Percentiles rank a stretch among this genome's conserved stretches.
These are phyloP conservation scores for Cryoendolithus antarcticus DNA, from an alignment of 2,329 filamentous ascomycete genomes.

Conservation along the genomic window DNA sequence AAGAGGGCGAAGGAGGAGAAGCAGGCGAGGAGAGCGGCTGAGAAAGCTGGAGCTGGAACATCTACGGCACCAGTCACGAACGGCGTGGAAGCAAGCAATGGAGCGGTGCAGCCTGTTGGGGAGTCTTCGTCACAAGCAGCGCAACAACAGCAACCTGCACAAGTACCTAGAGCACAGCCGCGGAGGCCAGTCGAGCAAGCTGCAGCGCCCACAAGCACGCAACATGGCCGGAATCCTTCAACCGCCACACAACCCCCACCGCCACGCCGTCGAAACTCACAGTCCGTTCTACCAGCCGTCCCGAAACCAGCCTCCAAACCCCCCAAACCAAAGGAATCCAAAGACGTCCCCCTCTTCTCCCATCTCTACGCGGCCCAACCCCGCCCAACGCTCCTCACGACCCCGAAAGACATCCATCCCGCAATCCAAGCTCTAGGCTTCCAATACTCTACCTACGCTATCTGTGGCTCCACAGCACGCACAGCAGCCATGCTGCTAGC, in stretches of 20 bases:
- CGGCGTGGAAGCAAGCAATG: slow-evolving; percentile 10
- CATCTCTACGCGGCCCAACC: slow-evolving; percentile 55
- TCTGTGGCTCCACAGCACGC: slow-evolving; percentile 80
- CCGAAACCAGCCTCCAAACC: slow-evolving; percentile 19
- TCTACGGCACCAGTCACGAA: slow-evolving; percentile 9
- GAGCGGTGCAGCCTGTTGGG: slow-evolving; percentile 5
- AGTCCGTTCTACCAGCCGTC: too few species aligned
- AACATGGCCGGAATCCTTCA: too few species aligned
- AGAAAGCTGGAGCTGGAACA: slow-evolving; percentile 18
- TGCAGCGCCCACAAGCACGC: too few species aligned
- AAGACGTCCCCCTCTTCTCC: slow-evolving; percentile 65
- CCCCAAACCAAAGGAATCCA: slow-evolving; percentile 39
- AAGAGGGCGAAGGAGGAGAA: slow-evolving; percentile 86
- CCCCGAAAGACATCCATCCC: slow-evolving; percentile 66
- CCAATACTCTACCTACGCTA: slow-evolving; percentile 77
- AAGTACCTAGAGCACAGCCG: slow-evolving; percentile 21
- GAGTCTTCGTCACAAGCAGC: slow-evolving; percentile 19
- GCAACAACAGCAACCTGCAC: slow-evolving; percentile 22
- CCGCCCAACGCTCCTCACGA: slow-evolving; percentile 49
- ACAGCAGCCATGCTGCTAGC: slow-evolving; percentile 78
- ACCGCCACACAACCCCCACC: too few species aligned
- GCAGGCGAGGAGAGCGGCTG: slow-evolving; percentile 59
- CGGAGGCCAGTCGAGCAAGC: slow-evolving; percentile 15
- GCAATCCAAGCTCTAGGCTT: slow-evolving; percentile 74
- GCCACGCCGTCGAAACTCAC: too few species aligned